Conservation (phyloP, 2,329 filamentous ascomycete genomes). For the Penicillium sp. region DNA sequence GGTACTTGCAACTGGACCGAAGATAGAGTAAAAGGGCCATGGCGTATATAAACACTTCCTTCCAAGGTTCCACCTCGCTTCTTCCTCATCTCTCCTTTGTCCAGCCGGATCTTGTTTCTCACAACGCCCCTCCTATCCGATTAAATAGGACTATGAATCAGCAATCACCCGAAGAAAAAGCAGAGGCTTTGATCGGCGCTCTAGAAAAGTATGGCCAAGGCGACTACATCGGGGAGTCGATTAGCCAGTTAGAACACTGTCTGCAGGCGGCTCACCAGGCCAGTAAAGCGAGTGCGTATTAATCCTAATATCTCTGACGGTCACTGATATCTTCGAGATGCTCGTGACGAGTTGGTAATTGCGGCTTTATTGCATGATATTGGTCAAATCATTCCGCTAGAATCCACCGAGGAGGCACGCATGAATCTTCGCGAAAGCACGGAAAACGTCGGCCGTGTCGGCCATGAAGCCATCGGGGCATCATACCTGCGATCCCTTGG, state of each 20-base stretch:
- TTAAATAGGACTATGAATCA: slow-evolving; percentile 5
- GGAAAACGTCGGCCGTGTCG: slow-evolving; percentile 31
- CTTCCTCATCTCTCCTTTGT: background rate
- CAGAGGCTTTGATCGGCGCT: slow-evolving; percentile 16
- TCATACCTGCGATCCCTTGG: slow-evolving; percentile 28
- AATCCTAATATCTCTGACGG: background rate
- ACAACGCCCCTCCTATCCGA: background rate
- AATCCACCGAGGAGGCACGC: slow-evolving; percentile 22
- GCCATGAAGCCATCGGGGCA: slow-evolving; percentile 34
- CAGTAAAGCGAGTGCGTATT: slow-evolving; percentile 16
- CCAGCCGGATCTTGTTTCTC: background rate
- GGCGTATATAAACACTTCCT: background rate
- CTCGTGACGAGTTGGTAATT: slow-evolving; percentile 24
- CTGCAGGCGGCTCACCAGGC: slow-evolving; percentile 30
- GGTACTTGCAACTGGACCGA: background rate
- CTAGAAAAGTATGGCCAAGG: slow-evolving; percentile 28
- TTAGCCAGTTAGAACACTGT: slow-evolving; percentile 30
- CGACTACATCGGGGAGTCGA: slow-evolving; percentile 31
- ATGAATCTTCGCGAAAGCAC: slow-evolving; percentile 22
- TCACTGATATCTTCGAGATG: slow-evolving; percentile 9
- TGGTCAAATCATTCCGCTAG: slow-evolving; percentile 36
- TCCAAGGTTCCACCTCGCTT: background rate
- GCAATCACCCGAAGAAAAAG: slow-evolving; percentile 11
- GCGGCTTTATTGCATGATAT: slow-evolving; percentile 39
- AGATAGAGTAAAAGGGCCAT: background rate